These are phyloP conservation scores for Raphanus sativus DNA, from an alignment of 345 rosid genomes.

Conservation along the genomic window DNA sequence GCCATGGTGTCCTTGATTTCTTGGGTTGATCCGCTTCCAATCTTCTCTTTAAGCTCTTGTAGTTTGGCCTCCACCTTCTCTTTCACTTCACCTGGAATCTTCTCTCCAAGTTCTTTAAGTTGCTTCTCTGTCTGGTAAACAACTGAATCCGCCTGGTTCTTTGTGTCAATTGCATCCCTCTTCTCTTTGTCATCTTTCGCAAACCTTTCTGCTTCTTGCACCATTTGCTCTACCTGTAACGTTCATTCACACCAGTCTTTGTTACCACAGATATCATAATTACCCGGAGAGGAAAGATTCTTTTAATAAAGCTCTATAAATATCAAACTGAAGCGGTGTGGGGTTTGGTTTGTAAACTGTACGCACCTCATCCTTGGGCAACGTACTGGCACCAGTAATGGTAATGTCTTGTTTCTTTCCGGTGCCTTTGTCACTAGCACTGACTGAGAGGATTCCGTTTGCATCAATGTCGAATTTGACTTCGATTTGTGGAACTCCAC, in stretches of 20 bases:
- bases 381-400: conserved; percentile 92
- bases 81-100: conserved; percentile 81
- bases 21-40: conserved; percentile 68
- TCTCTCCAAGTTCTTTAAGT: conserved; percentile 87
- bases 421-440: conserved; percentile 82
- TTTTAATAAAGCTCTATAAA: background rate
- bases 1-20: conserved; percentile 78
- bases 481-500: conserved; percentile 94
- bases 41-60: conserved; percentile 74
- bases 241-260: background rate
- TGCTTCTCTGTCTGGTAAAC: conserved; percentile 96
- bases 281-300: background rate
- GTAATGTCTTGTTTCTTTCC: conserved; percentile 97
- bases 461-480: conserved; percentile 96
- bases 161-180: conserved; percentile 95
- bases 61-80: conserved; percentile 89
- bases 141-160: conserved; percentile 90
- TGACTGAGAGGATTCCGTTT: conserved; percentile 83
- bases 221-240: conserved; percentile 83
- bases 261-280: background rate
- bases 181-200: conserved; percentile 91
- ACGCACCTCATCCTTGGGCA: conserved; percentile 97
- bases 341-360: too few species aligned
- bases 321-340: background rate
- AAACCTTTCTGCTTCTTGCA: conserved; percentile 80